phyloP scores from a whole-genome alignment of 257 asterid genomes.

The Plantago elongata region DNA sequence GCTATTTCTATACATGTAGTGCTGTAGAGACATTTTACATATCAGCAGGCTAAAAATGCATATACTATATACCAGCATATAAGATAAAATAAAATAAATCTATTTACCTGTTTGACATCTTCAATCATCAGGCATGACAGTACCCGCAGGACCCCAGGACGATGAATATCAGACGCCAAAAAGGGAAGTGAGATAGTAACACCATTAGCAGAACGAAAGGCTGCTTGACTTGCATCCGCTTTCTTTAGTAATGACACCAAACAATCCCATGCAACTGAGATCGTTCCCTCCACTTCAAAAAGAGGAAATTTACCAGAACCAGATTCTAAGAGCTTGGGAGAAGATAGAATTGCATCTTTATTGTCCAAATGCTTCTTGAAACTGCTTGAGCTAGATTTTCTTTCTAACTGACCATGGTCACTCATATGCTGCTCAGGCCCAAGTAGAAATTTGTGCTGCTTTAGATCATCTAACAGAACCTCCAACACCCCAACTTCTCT shows the following conservation, averaged over 20 bases:
- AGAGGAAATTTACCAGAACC: slow-evolving; percentile 75
- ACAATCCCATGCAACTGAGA: slow-evolving; percentile 89
- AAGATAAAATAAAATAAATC: slow-evolving; percentile 13
- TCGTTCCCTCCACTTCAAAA: slow-evolving; percentile 74
- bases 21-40: slow-evolving; percentile 5
- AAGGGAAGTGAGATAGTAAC: slow-evolving; percentile 74
- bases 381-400: slow-evolving; percentile 67
- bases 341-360: slow-evolving; percentile 85
- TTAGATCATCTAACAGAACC: slow-evolving; percentile 91
- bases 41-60: background rate
- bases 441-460: slow-evolving; percentile 72
- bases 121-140: slow-evolving; percentile 91
- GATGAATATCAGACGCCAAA: slow-evolving; percentile 79
- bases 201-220: slow-evolving; percentile 85
- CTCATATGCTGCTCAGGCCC: slow-evolving; percentile 59
- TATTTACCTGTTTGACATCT: slow-evolving; percentile 74
- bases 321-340: slow-evolving; percentile 83
- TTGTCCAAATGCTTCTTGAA: slow-evolving; percentile 75
- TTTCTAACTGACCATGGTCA: slow-evolving; percentile 51
- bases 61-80: background rate
- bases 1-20: slow-evolving; percentile 9
- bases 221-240: slow-evolving; percentile 81
- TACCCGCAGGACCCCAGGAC: slow-evolving; percentile 83
- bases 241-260: slow-evolving; percentile 81
- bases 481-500: slow-evolving; percentile 98